phyloP scores from a whole-genome alignment of 2,329 filamentous ascomycete genomes.

The Graphiopsis chlorocephala region DNA sequence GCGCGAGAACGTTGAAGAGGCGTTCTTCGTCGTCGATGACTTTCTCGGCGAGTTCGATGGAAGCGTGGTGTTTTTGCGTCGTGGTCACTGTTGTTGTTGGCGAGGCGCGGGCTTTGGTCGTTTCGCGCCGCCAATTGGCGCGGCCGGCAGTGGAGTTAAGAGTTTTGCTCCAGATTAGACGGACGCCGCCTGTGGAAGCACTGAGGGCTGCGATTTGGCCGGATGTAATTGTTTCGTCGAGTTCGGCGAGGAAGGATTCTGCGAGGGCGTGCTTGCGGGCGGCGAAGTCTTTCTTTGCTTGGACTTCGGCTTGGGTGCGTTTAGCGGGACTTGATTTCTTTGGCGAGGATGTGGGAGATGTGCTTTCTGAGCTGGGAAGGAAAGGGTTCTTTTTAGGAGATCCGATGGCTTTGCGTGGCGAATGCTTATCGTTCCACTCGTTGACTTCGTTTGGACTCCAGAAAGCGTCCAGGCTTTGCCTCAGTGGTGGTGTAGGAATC shows the following conservation, averaged over 20 bases:
- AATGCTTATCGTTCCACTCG: slow-evolving; percentile 64
- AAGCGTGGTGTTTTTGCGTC: slow-evolving; percentile 54
- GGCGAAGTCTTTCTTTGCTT: slow-evolving; percentile 61
- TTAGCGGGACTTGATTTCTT: slow-evolving; percentile 38
- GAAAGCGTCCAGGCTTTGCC: slow-evolving; percentile 56
- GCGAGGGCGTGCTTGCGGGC: slow-evolving; percentile 62
- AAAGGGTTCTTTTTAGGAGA: slow-evolving; percentile 37
- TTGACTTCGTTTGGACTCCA: slow-evolving; percentile 60
- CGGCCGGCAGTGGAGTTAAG: slow-evolving; percentile 74
- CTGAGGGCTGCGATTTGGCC: slow-evolving; percentile 60
- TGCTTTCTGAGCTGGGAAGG: slow-evolving; percentile 19
- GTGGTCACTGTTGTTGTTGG: slow-evolving; percentile 20
- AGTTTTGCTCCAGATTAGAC: slow-evolving; percentile 72
- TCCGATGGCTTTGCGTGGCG: slow-evolving; percentile 48
- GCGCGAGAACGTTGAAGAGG: slow-evolving; percentile 85
- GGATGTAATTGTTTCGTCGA: slow-evolving; percentile 64
- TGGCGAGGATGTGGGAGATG: slow-evolving; percentile 36
- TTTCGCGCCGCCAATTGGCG: slow-evolving; percentile 50
- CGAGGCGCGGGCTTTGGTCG: slow-evolving; percentile 33
- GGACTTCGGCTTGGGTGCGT: slow-evolving; percentile 31
- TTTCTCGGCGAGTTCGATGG: slow-evolving; percentile 85
- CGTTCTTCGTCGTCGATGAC: slow-evolving; percentile 76
- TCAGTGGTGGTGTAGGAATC: slow-evolving; percentile 56
- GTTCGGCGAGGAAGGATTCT: slow-evolving; percentile 61
- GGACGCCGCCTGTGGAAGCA: slow-evolving; percentile 65